phyloP scores from a whole-genome alignment of 2,329 filamentous ascomycete species.

The Fonsecaea monophora region DNA sequence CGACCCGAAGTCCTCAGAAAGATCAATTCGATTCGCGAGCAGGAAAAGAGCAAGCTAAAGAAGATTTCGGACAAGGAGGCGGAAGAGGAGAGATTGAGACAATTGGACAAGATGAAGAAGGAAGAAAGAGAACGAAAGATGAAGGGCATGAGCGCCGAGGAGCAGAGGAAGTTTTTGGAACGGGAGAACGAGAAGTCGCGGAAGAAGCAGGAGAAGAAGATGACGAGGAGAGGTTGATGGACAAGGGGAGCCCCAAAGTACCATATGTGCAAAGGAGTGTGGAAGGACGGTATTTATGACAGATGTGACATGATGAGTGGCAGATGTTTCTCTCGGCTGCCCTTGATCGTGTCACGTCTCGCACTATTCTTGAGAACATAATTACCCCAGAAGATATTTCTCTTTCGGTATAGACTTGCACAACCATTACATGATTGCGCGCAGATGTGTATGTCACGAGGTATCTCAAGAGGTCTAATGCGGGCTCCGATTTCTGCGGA shows the following conservation, averaged over 20 bases:
- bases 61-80: conserved; percentile 76
- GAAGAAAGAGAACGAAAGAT: conserved; percentile 86
- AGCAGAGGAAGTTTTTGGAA: conserved; percentile 84
- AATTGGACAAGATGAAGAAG: conserved; percentile 72
- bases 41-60: conserved; percentile 78
- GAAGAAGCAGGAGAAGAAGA: conserved; percentile 68
- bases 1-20: conserved; percentile 88
- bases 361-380: conserved; percentile 1
- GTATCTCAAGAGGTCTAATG: background rate
- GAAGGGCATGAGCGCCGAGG: conserved; percentile 76
- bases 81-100: conserved; percentile 64
- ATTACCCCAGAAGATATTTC: background rate
- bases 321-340: background rate
- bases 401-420: background rate
- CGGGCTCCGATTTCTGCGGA: background rate
- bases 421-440: background rate
- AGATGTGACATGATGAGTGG: conserved; percentile 1
- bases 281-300: background rate
- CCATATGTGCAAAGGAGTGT: background rate
- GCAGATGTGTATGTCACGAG: background rate
- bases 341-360: conserved; percentile 1
- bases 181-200: conserved; percentile 78
- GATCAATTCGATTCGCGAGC: conserved; percentile 79
- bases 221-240: conserved; percentile 58
- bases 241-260: too few species aligned